phyloP scores from a whole-genome alignment of 2,329 filamentous ascomycete genomes.

The Calonectria pseudoreteaudii region DNA sequence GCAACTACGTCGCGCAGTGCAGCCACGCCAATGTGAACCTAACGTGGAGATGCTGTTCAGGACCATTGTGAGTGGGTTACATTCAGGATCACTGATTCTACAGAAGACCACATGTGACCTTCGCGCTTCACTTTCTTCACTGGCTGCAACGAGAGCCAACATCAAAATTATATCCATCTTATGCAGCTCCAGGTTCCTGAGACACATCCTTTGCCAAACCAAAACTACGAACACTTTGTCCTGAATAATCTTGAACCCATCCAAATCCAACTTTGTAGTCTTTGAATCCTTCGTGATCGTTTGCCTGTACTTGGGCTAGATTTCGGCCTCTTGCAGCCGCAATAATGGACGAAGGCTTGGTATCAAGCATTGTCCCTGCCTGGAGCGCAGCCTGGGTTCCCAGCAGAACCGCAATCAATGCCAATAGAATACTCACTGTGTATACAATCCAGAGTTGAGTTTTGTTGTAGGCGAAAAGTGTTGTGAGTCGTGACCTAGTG shows the following conservation, averaged over 20 bases:
- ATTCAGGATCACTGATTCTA: no score
- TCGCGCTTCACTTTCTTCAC: no score
- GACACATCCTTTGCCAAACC: no score
- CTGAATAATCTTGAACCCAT: neutral
- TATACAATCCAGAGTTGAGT: neutral
- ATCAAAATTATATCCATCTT: no score
- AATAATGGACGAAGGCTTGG: conserved; percentile 12
- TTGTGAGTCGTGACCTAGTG: neutral
- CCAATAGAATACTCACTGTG: neutral
- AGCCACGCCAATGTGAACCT: no score
- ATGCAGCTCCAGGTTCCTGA: no score
- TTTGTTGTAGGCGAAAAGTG: neutral
- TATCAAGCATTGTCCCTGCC: neutral
- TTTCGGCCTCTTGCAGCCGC: neutral
- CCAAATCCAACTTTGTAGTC: neutral
- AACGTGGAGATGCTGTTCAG: no score
- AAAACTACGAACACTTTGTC: no score
- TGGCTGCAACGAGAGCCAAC: no score
- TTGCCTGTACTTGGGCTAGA: neutral
- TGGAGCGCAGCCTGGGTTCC: neutral
- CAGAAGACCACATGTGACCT: no score
- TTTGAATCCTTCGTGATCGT: neutral
- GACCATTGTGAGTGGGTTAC: no score
- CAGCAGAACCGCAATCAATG: neutral
- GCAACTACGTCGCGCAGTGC: no score